phyloP scores from a whole-genome alignment of 768 basidiomycete species.

The Leccinum obscurum region DNA sequence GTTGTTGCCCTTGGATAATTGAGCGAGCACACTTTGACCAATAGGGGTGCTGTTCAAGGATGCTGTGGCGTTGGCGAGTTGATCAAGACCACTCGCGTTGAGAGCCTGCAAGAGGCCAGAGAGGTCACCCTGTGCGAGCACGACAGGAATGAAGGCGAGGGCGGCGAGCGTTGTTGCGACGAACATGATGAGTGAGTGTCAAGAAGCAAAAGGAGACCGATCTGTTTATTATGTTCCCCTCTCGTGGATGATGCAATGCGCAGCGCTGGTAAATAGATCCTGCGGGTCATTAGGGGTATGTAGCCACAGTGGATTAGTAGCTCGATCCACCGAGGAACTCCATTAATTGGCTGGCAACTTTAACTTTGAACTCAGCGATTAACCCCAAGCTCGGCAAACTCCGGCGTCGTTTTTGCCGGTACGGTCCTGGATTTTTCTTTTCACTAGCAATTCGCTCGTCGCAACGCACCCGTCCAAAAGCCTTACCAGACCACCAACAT shows the following conservation, averaged over 20 bases:
- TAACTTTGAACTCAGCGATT: constrained; percentile 6
- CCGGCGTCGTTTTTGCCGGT: constrained; percentile 8
- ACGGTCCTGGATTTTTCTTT: background rate
- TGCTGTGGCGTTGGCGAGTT: constrained; percentile 40
- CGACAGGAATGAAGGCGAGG: constrained; percentile 28
- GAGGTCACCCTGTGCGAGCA: constrained; percentile 35
- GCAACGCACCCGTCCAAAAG: constrained; percentile 1
- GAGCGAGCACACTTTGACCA: constrained; percentile 45
- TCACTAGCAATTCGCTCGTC: background rate
- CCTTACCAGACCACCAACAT: constrained; percentile 34
- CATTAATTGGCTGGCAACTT: background rate
- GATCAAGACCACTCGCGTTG: constrained; percentile 39
- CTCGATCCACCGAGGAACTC: background rate
- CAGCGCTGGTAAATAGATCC: constrained; percentile 8
- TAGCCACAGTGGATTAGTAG: background rate
- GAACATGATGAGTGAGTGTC: constrained; percentile 21
- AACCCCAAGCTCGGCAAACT: constrained; percentile 12
- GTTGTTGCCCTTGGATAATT: constrained; percentile 44
- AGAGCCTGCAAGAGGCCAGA: constrained; percentile 39
- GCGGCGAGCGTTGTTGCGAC: constrained; percentile 7
- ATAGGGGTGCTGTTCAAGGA: constrained; percentile 43
- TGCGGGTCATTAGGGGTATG: background rate
- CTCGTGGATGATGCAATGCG: constrained; percentile 29
- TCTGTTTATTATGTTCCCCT: background rate
- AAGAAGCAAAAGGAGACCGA: too few relatives aligned